Evolutionary conservation across 1,284 basidiomycete genomes (phyloP), one percentile per base, ranked within the genome.

Genomic region (Tilletia walkeri): DNA sequence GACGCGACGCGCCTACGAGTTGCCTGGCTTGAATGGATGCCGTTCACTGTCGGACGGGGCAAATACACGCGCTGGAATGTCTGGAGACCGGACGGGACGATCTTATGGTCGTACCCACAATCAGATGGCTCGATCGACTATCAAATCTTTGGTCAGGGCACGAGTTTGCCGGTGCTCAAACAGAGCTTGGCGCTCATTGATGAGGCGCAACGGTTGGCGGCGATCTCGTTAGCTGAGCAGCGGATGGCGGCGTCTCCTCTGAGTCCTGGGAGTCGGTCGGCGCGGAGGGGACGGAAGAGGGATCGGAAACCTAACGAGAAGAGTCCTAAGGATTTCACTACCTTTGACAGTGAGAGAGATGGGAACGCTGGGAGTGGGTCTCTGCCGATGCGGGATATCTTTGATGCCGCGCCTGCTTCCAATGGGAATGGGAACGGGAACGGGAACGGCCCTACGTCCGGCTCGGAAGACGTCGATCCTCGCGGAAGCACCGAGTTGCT

Each of bases 1-100:
- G 24, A 78, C 53, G 80, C 80, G n/a, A 81, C 78, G 34, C 74
- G 75, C 30, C 71, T 81, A 56, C 72, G 80, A 7, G 78, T 81
- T 0, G 76, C 77, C 12, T 81, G 77, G 76, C 69, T 81, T 39
- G 73, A 74, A 56, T 69, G 78, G 47, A 74, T 73, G 65, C 80
- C 80, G 1, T 80, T 79, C 65, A 73, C 79, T 34, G 69, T 78
- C 10, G 80, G 79, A 6, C 74, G 67, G n/a, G 72, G 74, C 67
- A 75, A 73, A 67, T 76, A 74, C 70, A 71, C 76, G 50, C 75
- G 80, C 5, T 73, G 76, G 75, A 63, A 72, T 18, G 74, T 78
- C 16, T 59, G 67, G 9, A 72, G 73, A 36, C 66, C 34, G 4
- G 75, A 81, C 49, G 79, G 79, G 6, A 71, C 72, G 20, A 73